A percentile compares a stretch with the other conserved stretches of the same genome.
phyloP scores from a whole-genome alignment of 2,329 filamentous ascomycete species.

The Fusarium avenaceum region DNA sequence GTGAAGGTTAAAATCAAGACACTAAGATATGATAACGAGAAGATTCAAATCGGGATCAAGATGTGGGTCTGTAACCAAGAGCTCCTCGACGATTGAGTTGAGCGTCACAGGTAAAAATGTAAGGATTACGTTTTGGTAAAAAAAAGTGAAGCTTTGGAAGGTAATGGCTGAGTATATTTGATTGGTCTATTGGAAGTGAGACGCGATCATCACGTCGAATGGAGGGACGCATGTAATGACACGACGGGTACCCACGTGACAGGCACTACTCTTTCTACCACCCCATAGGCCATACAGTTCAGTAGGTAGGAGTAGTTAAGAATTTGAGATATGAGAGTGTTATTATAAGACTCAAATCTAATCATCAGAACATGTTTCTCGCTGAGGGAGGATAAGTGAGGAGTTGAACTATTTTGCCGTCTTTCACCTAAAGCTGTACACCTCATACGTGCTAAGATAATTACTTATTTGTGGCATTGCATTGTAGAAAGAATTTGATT shows the following conservation, averaged over 20 bases:
- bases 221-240: background rate
- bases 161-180: slow-evolving; percentile 9
- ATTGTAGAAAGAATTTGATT: too few species aligned
- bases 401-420: too few species aligned
- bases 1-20: slow-evolving; percentile 13
- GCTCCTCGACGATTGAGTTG: background rate
- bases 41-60: slow-evolving; percentile 15
- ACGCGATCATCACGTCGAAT: slow-evolving; percentile 24
- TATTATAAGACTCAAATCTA: background rate
- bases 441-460: too few species aligned
- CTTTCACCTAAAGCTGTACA: too few species aligned
- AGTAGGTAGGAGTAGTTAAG: too few species aligned
- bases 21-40: slow-evolving; percentile 15
- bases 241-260: slow-evolving; percentile 43
- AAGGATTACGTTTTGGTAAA: background rate
- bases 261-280: too few species aligned
- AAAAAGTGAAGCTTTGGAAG: slow-evolving; percentile 1
- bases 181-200: slow-evolving; percentile 2
- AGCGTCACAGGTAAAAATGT: background rate
- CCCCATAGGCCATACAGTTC: too few species aligned
- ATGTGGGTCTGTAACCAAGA: slow-evolving; percentile 30
- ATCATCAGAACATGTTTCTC: background rate
- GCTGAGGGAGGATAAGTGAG: too few species aligned
- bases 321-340: too few species aligned
- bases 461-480: too few species aligned